Base-by-base conservation (phyloP, 169 alveolate genomes). In the Plasmodium berghei region DNA sequence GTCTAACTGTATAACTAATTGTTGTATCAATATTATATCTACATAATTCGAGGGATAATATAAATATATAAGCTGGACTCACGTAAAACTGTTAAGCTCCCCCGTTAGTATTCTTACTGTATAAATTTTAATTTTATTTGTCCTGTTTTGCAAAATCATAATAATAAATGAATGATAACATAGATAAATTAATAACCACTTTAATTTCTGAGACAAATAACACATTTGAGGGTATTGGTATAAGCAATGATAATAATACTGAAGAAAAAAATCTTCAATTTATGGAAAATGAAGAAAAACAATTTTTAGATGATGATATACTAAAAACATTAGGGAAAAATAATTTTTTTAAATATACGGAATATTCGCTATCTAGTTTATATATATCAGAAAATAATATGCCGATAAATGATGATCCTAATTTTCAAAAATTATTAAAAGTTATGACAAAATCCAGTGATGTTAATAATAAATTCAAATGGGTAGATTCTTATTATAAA, bases 331-430 rank as follows among this genome's bases (percentile, higher is more conserved):
- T 66, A 16, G 87, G 58, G 9, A 34, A 66, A 52, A 83, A 54
- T 4, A 56, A 67, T 28, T 67, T 85, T 70, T 85, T 71, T 42
- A 85, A 55, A 70, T 85, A 85, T 49, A 71, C 87, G 1, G 91
- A 85, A 69, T 85, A 85, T 85, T 85, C 91, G 18, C 70, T 85
- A 59, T 70, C 87, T 85, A 71, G 91, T 28, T 62, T 85, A 26
- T 85, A 85, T 40, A 85, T 85, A 42, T 69, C 75, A 45, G 87
- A 69, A 6, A 54, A 85, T 22, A 58, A 16, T 40, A 70, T 85
- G 9, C 52, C 58, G 2, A 28, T 85, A n/a, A 86, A 85, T n/a
- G 70, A 85, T 48, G 91, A 85, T 70, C 20, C 45, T 24, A 42
- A 54, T 42, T 85, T 26, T 85, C 56, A 85, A 67, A 71, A 45